phyloP scores from a whole-genome alignment of 257 asterid genomes.

The Solanum pinnatisectum region DNA sequence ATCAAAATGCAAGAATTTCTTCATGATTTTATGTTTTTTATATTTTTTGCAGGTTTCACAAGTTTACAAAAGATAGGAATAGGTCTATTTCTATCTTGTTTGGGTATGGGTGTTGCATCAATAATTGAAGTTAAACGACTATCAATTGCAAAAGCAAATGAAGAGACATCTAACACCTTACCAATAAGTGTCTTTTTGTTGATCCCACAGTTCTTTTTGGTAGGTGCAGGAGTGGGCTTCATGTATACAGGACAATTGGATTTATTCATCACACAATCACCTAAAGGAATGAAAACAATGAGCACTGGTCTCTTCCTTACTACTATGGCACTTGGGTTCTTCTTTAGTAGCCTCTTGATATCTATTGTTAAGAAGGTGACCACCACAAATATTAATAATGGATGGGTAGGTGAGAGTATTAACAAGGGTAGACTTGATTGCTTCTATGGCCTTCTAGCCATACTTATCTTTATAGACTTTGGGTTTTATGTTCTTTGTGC shows the following conservation, averaged over 20 bases:
- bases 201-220: conserved; percentile 34
- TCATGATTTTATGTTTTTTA: neutral
- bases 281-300: conserved; percentile 40
- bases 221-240: conserved; percentile 37
- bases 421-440: conserved; percentile 24
- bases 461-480: conserved; percentile 21
- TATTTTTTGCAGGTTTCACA: conserved; percentile 17
- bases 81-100: conserved; percentile 23
- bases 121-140: conserved; percentile 24
- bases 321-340: conserved; percentile 25
- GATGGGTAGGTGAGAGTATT: conserved; percentile 30
- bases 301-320: conserved; percentile 33
- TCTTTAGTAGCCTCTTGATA: conserved; percentile 25
- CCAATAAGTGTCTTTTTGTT: conserved; percentile 25
- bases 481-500: conserved; percentile 20
- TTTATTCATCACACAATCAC: conserved; percentile 37
- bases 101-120: conserved; percentile 36
- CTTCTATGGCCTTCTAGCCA: conserved; percentile 25
- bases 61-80: conserved; percentile 29
- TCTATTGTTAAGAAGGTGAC: conserved; percentile 23
- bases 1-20: neutral
- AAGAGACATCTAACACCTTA: neutral
- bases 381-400: neutral
- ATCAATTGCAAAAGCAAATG: neutral
- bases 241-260: conserved; percentile 32